Evolutionary conservation across 805 yeast genomes (phyloP).

Genomic region (Hanseniaspora clermontiae): DNA sequence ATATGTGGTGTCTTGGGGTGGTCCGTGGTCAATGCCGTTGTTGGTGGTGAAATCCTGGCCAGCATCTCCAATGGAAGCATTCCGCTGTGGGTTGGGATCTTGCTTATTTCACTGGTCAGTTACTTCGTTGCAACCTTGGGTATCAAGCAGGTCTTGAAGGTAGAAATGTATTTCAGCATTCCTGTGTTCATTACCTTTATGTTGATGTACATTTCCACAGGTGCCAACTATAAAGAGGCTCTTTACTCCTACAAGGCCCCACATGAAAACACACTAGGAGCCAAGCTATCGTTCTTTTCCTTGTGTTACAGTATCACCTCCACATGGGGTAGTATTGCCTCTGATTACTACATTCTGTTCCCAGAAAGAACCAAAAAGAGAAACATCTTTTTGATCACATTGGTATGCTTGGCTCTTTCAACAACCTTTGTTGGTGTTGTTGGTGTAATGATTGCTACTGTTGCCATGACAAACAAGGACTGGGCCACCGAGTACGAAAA

Average conservation of each 20-base stretch:
- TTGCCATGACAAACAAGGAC: constrained; percentile 43
- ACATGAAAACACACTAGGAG: constrained; percentile 42
- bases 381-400: constrained; percentile 47
- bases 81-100: constrained; percentile 62
- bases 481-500: constrained; percentile 46
- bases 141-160: constrained; percentile 52
- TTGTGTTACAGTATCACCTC: constrained; percentile 66
- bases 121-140: constrained; percentile 66
- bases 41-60: constrained; percentile 72
- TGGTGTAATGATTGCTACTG: constrained; percentile 59
- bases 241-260: constrained; percentile 22
- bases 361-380: constrained; percentile 56
- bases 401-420: constrained; percentile 54
- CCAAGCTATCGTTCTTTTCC: constrained; percentile 59
- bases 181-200: constrained; percentile 60
- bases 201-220: constrained; percentile 51
- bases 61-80: constrained; percentile 52
- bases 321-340: constrained; percentile 80
- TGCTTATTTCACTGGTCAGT: constrained; percentile 53
- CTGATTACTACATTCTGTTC: constrained; percentile 71
- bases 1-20: constrained; percentile 77
- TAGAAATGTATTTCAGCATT: constrained; percentile 53
- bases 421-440: constrained; percentile 62
- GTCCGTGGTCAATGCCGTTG: constrained; percentile 82
- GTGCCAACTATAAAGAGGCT: constrained; percentile 33